phyloP scores from a whole-genome alignment of 225 moss, liverwort and hornwort species.

The Physcomitrium patens region DNA sequence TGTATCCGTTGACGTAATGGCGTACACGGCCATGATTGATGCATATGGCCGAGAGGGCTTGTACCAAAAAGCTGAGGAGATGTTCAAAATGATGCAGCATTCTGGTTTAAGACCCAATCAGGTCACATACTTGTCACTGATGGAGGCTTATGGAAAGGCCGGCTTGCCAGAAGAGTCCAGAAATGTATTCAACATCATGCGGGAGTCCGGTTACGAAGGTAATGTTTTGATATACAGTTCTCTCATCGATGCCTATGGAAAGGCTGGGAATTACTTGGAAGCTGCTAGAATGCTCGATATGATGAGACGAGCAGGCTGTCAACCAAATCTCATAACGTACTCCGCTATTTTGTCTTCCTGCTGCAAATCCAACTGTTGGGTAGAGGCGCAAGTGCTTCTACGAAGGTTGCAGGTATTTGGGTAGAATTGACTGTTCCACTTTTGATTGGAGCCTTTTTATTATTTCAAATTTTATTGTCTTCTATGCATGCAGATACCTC shows the following conservation, averaged over 20 bases:
- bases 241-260: conserved; percentile 75
- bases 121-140: conserved; percentile 78
- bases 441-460: neutral
- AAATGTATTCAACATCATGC: conserved; percentile 65
- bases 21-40: conserved; percentile 92
- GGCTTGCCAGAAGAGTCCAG: conserved; percentile 75
- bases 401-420: conserved; percentile 55
- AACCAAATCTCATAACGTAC: conserved; percentile 71
- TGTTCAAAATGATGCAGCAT: conserved; percentile 69
- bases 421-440: neutral
- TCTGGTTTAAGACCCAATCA: conserved; percentile 70
- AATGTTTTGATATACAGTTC: conserved; percentile 83
- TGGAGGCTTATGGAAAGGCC: conserved; percentile 86
- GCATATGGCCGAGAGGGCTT: conserved; percentile 81
- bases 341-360: conserved; percentile 73
- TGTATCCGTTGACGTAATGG: conserved; percentile 80
- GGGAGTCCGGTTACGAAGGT: conserved; percentile 61
- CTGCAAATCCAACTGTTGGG: conserved; percentile 56
- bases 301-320: conserved; percentile 68
- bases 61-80: conserved; percentile 58
- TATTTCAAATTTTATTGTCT: too few relatives aligned
- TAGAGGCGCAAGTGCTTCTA: conserved; percentile 60
- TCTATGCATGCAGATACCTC: too few relatives aligned
- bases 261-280: conserved; percentile 51
- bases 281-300: conserved; percentile 58